These are phyloP conservation scores for Flaveria bidentis DNA, from an alignment of 129 eudicot genomes.

Conservation along the genomic window DNA sequence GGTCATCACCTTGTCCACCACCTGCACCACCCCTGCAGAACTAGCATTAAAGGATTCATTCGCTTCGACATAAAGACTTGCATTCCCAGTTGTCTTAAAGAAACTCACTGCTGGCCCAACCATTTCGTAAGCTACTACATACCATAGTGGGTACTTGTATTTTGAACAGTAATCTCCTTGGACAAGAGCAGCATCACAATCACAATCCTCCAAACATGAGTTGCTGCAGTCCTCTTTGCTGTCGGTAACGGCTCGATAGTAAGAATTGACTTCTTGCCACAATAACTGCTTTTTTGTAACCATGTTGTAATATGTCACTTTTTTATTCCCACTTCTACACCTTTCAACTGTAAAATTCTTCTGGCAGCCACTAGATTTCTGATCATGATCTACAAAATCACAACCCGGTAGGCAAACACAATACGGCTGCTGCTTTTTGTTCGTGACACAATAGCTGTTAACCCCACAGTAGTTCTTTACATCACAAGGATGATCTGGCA, in stretches of 20 bases:
- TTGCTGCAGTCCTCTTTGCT: slow-evolving; percentile 22
- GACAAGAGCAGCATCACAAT: slow-evolving; percentile 36
- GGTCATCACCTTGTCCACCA: neutral
- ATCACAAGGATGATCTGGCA: slow-evolving; percentile 10
- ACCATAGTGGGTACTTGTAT: slow-evolving; percentile 37
- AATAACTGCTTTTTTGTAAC: neutral
- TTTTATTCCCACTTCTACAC: slow-evolving; percentile 24
- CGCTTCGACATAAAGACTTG: neutral
- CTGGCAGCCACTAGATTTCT: slow-evolving; percentile 15
- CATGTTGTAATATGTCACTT: slow-evolving; percentile 18
- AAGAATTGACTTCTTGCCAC: slow-evolving; percentile 19
- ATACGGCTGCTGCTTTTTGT: neutral
- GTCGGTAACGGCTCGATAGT: neutral
- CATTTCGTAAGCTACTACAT: neutral
- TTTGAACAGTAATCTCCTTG: neutral
- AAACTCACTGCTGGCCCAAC: neutral
- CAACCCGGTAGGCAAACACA: slow-evolving; percentile 42
- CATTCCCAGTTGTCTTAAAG: slow-evolving; percentile 21
- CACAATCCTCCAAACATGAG: slow-evolving; percentile 41
- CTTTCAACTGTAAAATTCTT: slow-evolving; percentile 27
- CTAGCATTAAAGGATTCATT: neutral
- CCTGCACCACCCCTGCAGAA: neutral
- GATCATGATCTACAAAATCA: slow-evolving; percentile 5
- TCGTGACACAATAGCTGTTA: slow-evolving; percentile 35
- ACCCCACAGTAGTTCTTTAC: slow-evolving; percentile 29